Percentiles rank a stretch among this genome's conserved stretches.
Evolutionary conservation across 179 eudicot species (phyloP).

Genomic region (Beta lomatogona): DNA sequence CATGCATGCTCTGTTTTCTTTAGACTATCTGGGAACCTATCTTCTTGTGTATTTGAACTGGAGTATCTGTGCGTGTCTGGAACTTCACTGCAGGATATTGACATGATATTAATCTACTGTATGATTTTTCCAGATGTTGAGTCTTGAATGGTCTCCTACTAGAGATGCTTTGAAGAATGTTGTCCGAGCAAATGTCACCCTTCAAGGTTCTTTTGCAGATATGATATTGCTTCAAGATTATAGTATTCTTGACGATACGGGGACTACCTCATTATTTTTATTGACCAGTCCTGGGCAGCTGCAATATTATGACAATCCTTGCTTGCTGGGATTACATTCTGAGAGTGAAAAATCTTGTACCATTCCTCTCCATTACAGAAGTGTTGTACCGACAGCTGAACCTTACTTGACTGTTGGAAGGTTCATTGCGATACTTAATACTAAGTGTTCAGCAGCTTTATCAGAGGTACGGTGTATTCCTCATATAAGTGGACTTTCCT

Average conservation of each 20-base stretch:
- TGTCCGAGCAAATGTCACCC: constrained; percentile 64
- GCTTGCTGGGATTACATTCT: constrained; percentile 49
- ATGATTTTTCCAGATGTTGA: constrained; percentile 65
- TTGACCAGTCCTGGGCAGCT: constrained; percentile 79
- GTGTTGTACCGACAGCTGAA: constrained; percentile 62
- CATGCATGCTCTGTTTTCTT: background rate
- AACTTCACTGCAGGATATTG: constrained; percentile 8
- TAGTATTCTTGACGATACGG: constrained; percentile 38
- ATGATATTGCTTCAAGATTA: constrained; percentile 59
- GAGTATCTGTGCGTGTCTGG: background rate
- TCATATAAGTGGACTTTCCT: constrained; percentile 18
- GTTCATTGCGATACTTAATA: constrained; percentile 46
- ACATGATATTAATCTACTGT: constrained; percentile 12
- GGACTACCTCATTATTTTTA: constrained; percentile 58
- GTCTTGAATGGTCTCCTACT: constrained; percentile 83
- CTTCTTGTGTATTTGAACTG: constrained; percentile 8
- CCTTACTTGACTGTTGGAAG: constrained; percentile 66
- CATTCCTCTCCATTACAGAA: constrained; percentile 51
- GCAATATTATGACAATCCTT: constrained; percentile 53
- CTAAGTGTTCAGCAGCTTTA: constrained; percentile 38
- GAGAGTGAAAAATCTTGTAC: constrained; percentile 43
- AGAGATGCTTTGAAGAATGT: constrained; percentile 61
- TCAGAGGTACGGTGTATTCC: constrained; percentile 46
- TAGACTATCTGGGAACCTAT: background rate
- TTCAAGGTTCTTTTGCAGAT: constrained; percentile 82